These are phyloP conservation scores for Dioscorea dumetorum DNA, from an alignment of 106 monocot species.

Conservation along the genomic window DNA sequence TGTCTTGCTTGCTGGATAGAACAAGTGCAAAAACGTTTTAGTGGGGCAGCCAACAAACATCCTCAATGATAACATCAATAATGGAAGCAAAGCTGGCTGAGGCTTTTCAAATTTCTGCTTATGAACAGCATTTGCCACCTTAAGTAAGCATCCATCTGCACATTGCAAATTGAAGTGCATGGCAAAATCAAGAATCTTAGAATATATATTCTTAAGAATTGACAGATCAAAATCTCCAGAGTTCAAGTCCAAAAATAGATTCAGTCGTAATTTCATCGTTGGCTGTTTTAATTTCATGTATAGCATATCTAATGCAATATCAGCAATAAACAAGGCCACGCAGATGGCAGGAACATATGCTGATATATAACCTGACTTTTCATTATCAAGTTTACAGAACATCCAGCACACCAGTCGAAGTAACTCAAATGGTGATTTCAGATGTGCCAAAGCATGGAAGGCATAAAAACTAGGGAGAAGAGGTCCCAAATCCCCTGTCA, in stretches of 20 bases:
- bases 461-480: conserved; percentile 50
- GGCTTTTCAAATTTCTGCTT: conserved; percentile 20
- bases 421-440: conserved; percentile 66
- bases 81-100: conserved; percentile 22
- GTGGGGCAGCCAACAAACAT: conserved; percentile 47
- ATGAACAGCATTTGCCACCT: conserved; percentile 33
- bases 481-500: conserved; percentile 19
- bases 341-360: conserved; percentile 22
- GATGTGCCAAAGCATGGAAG: conserved; percentile 32
- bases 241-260: conserved; percentile 22
- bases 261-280: conserved; percentile 2
- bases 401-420: conserved; percentile 61
- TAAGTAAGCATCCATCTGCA: conserved; percentile 59
- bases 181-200: conserved; percentile 47
- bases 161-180: conserved; percentile 27
- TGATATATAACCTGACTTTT: conserved; percentile 7
- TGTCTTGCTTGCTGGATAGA: conserved; percentile 47
- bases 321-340: conserved; percentile 47
- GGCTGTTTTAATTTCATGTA: conserved; percentile 18
- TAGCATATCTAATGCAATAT: conserved; percentile 39
- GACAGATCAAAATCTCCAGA: conserved; percentile 16
- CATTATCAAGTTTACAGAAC: conserved; percentile 37
- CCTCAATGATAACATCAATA: conserved; percentile 38
- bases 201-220: conserved; percentile 37
- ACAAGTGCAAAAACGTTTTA: conserved; percentile 48